Base-by-base conservation (phyloP, 2,329 filamentous ascomycete genomes). In the Graphilbum ipis-grandicollis region DNA sequence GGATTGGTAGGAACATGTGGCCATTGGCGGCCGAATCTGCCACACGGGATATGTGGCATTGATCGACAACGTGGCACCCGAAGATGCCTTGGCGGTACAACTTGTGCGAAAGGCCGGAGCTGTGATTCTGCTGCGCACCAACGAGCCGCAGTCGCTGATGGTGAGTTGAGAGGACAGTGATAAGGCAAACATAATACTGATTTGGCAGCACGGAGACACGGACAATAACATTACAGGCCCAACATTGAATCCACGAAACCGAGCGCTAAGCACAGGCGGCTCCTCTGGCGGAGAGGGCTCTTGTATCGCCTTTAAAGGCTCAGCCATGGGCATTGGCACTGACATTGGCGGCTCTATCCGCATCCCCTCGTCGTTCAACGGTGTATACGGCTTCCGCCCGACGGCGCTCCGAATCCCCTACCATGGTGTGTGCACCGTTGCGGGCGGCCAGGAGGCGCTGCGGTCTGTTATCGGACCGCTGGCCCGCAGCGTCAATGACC, bases 381-480 rank as follows among this genome's bases (percentile, higher is more conserved):
- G 43, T 19, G 41, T 51, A 8, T 56, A 51, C 33, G 45, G 47
- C 2, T 34, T 55, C n/a, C 46, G 49, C 21, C 49, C 52, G 4
- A 47, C 45, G 2, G 40, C 46, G n/a, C 50, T 48, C 12, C 46
- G 53, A 47, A 37, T 75, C 76, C 0, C 74, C 80, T 45, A 74
- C 68, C 44, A 65, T 62, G 0, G 62, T 76, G 23, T 56, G 71
- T 2, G 8, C 7, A 12, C 10, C 12, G 19, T 25, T 3, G 31
- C 10, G 12, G 15, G 9, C 2, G 34, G 38, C 10, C 22, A 22
- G 14, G 25, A 30, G 14, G 9, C 9, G 14, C 5, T 36, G 23
- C 22, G 18, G 10, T 76, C 71, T 0, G 70, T 79, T 0, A 63
- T 79, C 5, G 78, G 79, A 0, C 72, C 76, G 0, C 49, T 83